These are phyloP conservation scores for Xerocomellus intermedius DNA, from an alignment of 768 basidiomycete species.

Conservation along the genomic window DNA sequence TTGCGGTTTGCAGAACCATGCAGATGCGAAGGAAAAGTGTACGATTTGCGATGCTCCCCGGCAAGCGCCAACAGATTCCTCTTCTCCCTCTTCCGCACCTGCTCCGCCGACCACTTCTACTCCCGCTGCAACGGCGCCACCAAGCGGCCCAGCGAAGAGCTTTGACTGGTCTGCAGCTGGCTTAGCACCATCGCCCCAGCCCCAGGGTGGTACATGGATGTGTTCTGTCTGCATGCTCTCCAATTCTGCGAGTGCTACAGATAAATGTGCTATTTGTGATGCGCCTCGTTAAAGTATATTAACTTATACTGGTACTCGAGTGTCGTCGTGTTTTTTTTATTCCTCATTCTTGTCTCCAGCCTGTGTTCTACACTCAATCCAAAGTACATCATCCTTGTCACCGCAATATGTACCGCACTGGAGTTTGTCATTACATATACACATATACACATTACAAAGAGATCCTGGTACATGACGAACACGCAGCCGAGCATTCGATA, in stretches of 20 bases:
- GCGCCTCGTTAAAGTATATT: slow-evolving; percentile 32
- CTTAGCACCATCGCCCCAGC: slow-evolving; percentile 26
- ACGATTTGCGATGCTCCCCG: slow-evolving; percentile 42
- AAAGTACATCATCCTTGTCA: neutral
- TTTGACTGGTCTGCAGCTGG: slow-evolving; percentile 45
- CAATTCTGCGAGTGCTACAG: slow-evolving; percentile 44
- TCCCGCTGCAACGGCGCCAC: neutral
- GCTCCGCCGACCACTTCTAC: neutral
- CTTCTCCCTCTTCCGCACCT: slow-evolving; percentile 11
- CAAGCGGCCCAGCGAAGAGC: slow-evolving; percentile 11
- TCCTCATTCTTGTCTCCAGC: slow-evolving; percentile 9
- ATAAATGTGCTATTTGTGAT: slow-evolving; percentile 55
- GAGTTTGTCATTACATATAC: slow-evolving; percentile 6
- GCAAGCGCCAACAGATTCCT: slow-evolving; percentile 17
- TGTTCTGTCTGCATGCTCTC: slow-evolving; percentile 41
- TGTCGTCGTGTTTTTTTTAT: slow-evolving; percentile 10
- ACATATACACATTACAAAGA: neutral
- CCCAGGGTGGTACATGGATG: slow-evolving; percentile 34
- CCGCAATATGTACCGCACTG: neutral
- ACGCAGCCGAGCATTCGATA: neutral
- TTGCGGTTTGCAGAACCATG: slow-evolving; percentile 47
- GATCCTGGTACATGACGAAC: neutral
- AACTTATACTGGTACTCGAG: slow-evolving; percentile 6
- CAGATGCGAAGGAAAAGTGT: slow-evolving; percentile 42
- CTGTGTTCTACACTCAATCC: neutral